Conservation (phyloP, 2,329 filamentous ascomycete genomes). For the Escovopsis sp. region DNA sequence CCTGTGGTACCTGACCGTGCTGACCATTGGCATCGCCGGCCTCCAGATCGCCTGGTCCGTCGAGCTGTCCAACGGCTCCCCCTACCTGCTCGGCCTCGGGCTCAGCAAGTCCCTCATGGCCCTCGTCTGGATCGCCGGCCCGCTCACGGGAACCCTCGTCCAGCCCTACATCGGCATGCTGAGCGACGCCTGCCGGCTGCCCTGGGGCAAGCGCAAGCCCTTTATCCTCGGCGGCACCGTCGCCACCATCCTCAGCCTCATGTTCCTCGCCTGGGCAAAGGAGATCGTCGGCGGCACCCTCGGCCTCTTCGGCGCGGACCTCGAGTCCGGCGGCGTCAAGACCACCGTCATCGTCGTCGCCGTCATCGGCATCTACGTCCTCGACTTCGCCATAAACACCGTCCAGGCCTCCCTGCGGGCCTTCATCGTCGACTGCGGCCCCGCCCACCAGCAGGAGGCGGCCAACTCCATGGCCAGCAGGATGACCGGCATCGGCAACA, state of each 20-base stretch:
- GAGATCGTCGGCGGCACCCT: slow-evolving; percentile 57
- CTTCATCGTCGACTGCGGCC: slow-evolving; percentile 87
- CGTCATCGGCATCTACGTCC: slow-evolving; percentile 72
- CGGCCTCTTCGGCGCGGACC: slow-evolving; percentile 53
- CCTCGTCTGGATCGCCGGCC: slow-evolving; percentile 72
- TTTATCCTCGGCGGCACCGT: slow-evolving; percentile 61
- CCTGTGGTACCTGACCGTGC: slow-evolving; percentile 67
- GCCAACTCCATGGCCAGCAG: slow-evolving; percentile 92
- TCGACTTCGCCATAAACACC: slow-evolving; percentile 94
- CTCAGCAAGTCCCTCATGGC: slow-evolving; percentile 73
- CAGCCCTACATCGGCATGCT: slow-evolving; percentile 73
- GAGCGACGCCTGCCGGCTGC: slow-evolving; percentile 60
- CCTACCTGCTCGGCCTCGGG: slow-evolving; percentile 65
- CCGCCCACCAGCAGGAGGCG: slow-evolving; percentile 81
- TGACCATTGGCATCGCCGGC: slow-evolving; percentile 77
- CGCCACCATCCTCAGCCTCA: slow-evolving; percentile 51
- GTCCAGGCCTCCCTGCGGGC: slow-evolving; percentile 85
- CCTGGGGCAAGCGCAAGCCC: slow-evolving; percentile 67
- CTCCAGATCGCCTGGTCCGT: slow-evolving; percentile 94
- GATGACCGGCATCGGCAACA: slow-evolving; percentile 76
- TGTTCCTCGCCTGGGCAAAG: slow-evolving; percentile 59
- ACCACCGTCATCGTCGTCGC: slow-evolving; percentile 60
- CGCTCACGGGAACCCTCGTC: slow-evolving; percentile 62
- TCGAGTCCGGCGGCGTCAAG: slow-evolving; percentile 49
- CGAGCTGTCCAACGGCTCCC: slow-evolving; percentile 84